Conservation (phyloP, 257 asterid genomes). For the Nicotiana tomentosiformis region DNA sequence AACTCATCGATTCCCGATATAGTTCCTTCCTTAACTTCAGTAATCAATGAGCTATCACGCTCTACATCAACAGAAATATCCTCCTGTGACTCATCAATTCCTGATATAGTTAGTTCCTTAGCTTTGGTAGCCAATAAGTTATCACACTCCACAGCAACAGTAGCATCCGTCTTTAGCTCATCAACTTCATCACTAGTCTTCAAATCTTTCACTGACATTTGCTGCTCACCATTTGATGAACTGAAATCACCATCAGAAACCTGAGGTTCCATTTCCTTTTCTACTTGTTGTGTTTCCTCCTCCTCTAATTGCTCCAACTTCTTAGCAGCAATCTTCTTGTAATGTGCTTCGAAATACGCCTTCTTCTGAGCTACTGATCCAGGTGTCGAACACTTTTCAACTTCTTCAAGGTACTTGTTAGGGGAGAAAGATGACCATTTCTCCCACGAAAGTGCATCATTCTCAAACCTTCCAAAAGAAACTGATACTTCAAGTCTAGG, state of each 20-base stretch:
- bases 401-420: conserved; percentile 91
- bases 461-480: conserved; percentile 86
- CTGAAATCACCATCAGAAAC: not conserved
- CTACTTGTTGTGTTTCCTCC: conserved; percentile 38
- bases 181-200: conserved; percentile 7
- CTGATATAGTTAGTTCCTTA: conserved; percentile 8
- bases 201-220: not conserved
- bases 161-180: conserved; percentile 26
- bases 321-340: conserved; percentile 78
- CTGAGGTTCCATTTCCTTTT: conserved; percentile 13
- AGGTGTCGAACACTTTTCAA: conserved; percentile 74
- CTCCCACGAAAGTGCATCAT: conserved; percentile 88
- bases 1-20: not conserved
- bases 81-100: conserved; percentile 18
- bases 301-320: conserved; percentile 67
- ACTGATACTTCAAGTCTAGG: conserved; percentile 71
- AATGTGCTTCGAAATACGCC: conserved; percentile 95
- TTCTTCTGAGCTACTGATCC: conserved; percentile 94
- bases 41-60: conserved; percentile 17
- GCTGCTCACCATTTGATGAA: conserved; percentile 16
- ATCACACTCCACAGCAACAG: conserved; percentile 21
- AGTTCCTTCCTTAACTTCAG: conserved; percentile 25
- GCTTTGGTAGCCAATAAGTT: conserved; percentile 21
- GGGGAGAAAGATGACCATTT: conserved; percentile 93
- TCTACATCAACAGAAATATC: conserved; percentile 21